These are phyloP conservation scores for Conoideocrella luteorostrata DNA, from an alignment of 2,329 filamentous ascomycete genomes.

Conservation along the genomic window DNA sequence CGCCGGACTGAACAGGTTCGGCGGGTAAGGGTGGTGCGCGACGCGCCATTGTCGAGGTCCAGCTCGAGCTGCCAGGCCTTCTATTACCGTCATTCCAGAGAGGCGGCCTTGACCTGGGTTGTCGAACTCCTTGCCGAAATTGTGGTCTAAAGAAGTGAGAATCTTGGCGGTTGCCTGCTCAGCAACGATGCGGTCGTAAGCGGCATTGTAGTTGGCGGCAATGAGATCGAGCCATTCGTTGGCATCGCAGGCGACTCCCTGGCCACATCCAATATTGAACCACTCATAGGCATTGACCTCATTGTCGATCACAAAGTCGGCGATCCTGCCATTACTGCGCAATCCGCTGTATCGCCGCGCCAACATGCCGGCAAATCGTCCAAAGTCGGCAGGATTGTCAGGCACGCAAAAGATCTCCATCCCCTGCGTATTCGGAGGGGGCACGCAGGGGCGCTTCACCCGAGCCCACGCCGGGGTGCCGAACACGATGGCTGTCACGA, in stretches of 20 bases:
- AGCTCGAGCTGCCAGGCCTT: constrained; percentile 1
- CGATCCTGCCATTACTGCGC: not conserved
- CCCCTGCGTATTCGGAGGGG: not conserved
- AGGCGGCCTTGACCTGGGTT: not conserved
- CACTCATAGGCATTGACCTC: constrained; percentile 1
- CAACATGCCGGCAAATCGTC: constrained; percentile 3
- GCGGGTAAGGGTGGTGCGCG: not conserved
- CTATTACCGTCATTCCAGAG: constrained; percentile 1
- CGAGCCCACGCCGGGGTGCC: constrained; percentile 1
- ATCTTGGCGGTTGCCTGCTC: constrained; percentile 1
- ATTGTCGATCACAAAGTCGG: constrained; percentile 3
- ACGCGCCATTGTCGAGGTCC: constrained; percentile 1
- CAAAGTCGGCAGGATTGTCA: constrained; percentile 1
- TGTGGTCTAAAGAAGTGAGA: not conserved
- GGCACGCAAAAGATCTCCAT: constrained; percentile 1
- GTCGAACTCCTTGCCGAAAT: not conserved
- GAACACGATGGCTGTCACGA: not conserved
- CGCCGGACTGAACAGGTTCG: not conserved
- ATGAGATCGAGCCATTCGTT: constrained; percentile 1
- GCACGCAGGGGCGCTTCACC: not conserved
- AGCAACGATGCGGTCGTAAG: constrained; percentile 1
- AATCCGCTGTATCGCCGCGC: not conserved
- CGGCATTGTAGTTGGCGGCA: not conserved
- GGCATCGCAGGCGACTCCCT: not conserved
- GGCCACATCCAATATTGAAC: constrained; percentile 4